phyloP scores from a whole-genome alignment of 2,329 filamentous ascomycete species.

The Calcarisporium arbuscula region DNA sequence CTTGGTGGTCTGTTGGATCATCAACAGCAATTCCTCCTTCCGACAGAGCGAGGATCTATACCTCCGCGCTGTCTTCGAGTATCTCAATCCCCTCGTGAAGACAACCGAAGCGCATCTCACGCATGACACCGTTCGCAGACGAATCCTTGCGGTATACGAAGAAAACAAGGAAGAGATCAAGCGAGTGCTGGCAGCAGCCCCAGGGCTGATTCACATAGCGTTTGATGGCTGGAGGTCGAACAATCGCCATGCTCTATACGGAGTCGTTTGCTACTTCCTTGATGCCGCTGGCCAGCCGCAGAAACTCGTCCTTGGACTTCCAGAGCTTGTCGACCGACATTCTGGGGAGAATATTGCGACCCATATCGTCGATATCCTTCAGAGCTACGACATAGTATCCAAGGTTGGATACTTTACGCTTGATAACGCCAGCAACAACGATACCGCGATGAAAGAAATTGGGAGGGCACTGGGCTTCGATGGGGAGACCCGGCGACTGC shows the following conservation, averaged over 20 bases:
- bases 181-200: too few relatives aligned
- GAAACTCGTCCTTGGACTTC: slow-evolving; percentile 13
- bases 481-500: slow-evolving; percentile 5
- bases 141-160: too few relatives aligned
- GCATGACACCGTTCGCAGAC: too few relatives aligned
- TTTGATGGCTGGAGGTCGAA: slow-evolving; percentile 11
- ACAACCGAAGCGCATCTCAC: slow-evolving; percentile 4
- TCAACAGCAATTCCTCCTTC: slow-evolving; percentile 9
- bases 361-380: slow-evolving; percentile 6
- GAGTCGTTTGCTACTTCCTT: slow-evolving; percentile 10
- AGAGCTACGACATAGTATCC: slow-evolving; percentile 5
- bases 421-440: slow-evolving; percentile 8
- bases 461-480: slow-evolving; percentile 5
- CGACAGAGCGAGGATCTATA: slow-evolving; percentile 1
- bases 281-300: slow-evolving; percentile 4
- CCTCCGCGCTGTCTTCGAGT: slow-evolving; percentile 9
- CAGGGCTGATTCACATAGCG: slow-evolving; percentile 7
- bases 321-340: slow-evolving; percentile 8
- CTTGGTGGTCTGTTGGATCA: slow-evolving; percentile 10
- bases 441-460: slow-evolving; percentile 6
- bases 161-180: too few relatives aligned
- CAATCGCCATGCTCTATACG: slow-evolving; percentile 11
- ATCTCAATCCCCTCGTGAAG: slow-evolving; percentile 9
- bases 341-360: slow-evolving; percentile 6
- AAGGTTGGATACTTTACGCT: slow-evolving; percentile 8